These are phyloP conservation scores for Pichia sp. DNA, from an alignment of 1,139 yeast species.

Conservation along the genomic window DNA sequence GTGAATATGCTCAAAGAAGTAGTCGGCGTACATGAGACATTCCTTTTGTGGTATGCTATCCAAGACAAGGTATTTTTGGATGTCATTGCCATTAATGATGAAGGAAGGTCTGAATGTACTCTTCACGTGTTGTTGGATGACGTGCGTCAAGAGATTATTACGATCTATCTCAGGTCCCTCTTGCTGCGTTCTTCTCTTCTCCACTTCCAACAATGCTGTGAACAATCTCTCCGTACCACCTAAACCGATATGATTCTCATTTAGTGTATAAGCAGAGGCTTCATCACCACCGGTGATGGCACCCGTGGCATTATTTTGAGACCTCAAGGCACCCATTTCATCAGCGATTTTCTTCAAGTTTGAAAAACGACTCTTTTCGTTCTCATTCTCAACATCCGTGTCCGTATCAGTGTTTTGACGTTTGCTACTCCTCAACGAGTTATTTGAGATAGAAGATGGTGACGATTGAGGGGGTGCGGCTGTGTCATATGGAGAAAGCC, in stretches of 20 bases:
- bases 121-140: conserved; percentile 1
- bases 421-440: too few relatives aligned
- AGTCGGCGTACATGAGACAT: conserved; percentile 27
- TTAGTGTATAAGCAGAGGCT: too few relatives aligned
- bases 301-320: too few relatives aligned
- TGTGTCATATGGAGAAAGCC: too few relatives aligned
- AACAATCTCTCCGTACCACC: conserved; percentile 29
- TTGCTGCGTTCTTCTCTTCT: conserved; percentile 24
- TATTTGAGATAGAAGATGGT: too few relatives aligned
- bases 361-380: too few relatives aligned
- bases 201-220: conserved; percentile 27
- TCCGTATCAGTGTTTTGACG: too few relatives aligned
- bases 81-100: conserved; percentile 9
- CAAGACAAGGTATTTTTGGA: conserved; percentile 24
- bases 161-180: conserved; percentile 3
- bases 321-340: conserved; percentile 1
- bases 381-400: too few relatives aligned
- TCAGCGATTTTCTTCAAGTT: conserved; percentile 1
- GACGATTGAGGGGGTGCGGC: too few relatives aligned
- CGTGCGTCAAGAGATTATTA: conserved; percentile 6
- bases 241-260: conserved; percentile 7
- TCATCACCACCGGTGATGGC: neutral
- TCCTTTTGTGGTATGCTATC: conserved; percentile 20
- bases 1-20: conserved; percentile 30
- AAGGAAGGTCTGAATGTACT: conserved; percentile 3